phyloP scores from a whole-genome alignment of 2,329 filamentous ascomycete genomes.

The Nemania serpens region DNA sequence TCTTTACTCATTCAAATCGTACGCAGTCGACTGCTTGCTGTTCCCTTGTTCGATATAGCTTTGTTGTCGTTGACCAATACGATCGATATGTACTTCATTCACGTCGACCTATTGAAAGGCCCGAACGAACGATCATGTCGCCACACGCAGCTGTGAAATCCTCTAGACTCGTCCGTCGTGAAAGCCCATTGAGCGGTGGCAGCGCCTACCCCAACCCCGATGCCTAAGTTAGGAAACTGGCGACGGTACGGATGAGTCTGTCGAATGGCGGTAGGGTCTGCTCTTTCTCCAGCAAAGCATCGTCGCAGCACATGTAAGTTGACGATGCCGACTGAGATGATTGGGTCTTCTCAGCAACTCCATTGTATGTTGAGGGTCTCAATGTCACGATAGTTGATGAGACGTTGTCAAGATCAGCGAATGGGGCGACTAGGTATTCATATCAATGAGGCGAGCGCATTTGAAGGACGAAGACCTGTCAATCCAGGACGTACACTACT shows the following conservation, averaged over 20 bases:
- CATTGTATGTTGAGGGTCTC: constrained; percentile 12
- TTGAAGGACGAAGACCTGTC: constrained; percentile 18
- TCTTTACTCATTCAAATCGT: neutral
- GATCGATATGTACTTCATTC: constrained; percentile 3
- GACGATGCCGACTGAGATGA: constrained; percentile 12
- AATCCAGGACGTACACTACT: constrained; percentile 14
- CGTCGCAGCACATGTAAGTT: constrained; percentile 14
- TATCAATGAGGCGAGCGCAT: constrained; percentile 23
- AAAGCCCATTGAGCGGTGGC: constrained; percentile 4
- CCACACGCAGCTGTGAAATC: constrained; percentile 13
- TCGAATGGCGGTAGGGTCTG: constrained; percentile 16
- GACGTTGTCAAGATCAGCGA: too few relatives aligned
- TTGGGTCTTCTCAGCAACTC: constrained; percentile 22
- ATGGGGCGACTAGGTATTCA: too few relatives aligned
- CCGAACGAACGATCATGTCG: neutral
- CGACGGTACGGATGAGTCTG: constrained; percentile 3
- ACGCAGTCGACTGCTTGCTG: neutral
- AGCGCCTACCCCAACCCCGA: constrained; percentile 9
- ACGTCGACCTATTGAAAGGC: neutral
- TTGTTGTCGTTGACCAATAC: neutral
- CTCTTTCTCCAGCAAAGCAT: constrained; percentile 29
- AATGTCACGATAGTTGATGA: constrained; percentile 21
- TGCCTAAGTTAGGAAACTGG: neutral
- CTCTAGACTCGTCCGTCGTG: constrained; percentile 15
- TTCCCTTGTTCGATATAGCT: neutral